These are phyloP conservation scores for Primulina eburnea DNA, from an alignment of 257 asterid species.

Conservation along the genomic window DNA sequence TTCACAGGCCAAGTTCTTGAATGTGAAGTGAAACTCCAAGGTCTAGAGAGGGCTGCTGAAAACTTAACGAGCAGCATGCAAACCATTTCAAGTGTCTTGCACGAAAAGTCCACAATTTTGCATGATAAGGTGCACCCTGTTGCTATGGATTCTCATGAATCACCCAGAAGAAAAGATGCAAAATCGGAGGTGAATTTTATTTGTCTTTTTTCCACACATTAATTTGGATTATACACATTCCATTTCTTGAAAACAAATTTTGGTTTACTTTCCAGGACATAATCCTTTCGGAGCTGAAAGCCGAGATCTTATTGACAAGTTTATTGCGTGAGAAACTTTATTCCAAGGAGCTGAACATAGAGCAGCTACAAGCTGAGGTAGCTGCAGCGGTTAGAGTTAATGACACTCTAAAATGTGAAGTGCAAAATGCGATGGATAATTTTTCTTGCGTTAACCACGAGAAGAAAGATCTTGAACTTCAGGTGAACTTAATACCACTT, in stretches of 20 bases:
- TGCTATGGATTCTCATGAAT: slow-evolving; percentile 31
- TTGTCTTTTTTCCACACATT: background rate
- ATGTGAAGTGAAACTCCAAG: slow-evolving; percentile 86
- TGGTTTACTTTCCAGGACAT: slow-evolving; percentile 46
- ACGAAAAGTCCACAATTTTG: slow-evolving; percentile 43
- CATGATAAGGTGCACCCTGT: slow-evolving; percentile 37
- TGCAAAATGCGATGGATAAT: slow-evolving; percentile 73
- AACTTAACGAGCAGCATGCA: slow-evolving; percentile 51
- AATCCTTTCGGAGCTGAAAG: slow-evolving; percentile 65
- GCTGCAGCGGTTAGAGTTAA: slow-evolving; percentile 81
- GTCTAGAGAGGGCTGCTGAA: slow-evolving; percentile 73
- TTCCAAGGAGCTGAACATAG: slow-evolving; percentile 69
- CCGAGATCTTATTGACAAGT: slow-evolving; percentile 77
- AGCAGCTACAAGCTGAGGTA: slow-evolving; percentile 91
- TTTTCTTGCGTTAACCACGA: slow-evolving; percentile 73
- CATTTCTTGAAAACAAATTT: slow-evolving; percentile 16
- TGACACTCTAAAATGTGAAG: slow-evolving; percentile 79
- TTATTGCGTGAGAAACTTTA: slow-evolving; percentile 84
- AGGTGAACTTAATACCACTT: slow-evolving; percentile 42
- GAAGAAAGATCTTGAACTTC: slow-evolving; percentile 84
- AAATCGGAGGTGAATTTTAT: slow-evolving; percentile 55
- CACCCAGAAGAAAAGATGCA: slow-evolving; percentile 28
- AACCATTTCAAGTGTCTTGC: slow-evolving; percentile 47
- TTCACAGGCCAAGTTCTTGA: slow-evolving; percentile 65
- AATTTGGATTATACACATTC: background rate